Percentiles rank a stretch among this genome's conserved stretches.
These are phyloP conservation scores for Earliella scabrosa DNA, from an alignment of 1,284 basidiomycete genomes.

Conservation along the genomic window DNA sequence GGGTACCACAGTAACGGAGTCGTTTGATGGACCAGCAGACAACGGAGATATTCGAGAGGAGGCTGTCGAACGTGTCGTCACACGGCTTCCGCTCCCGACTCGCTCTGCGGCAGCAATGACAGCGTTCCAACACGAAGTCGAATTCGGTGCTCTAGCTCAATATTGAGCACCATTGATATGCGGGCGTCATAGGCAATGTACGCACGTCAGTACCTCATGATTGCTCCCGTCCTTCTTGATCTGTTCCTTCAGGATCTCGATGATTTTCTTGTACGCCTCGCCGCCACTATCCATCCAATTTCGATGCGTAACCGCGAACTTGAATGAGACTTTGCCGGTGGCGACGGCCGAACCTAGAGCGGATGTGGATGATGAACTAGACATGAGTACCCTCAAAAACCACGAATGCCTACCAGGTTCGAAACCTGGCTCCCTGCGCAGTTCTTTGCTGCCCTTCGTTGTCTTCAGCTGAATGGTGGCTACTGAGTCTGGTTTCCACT, in stretches of 20 bases:
- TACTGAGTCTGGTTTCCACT: neutral
- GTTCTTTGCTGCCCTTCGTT: too few relatives aligned
- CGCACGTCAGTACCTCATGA: neutral
- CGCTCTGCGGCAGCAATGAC: neutral
- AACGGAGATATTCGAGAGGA: neutral
- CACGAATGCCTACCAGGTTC: slow-evolving; percentile 4
- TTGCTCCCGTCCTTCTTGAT: neutral
- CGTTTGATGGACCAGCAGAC: slow-evolving; percentile 4
- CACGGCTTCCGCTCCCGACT: neutral
- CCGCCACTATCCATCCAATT: slow-evolving; percentile 3
- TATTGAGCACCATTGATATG: too few relatives aligned
- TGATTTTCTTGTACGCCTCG: slow-evolving; percentile 11
- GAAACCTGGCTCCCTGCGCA: too few relatives aligned
- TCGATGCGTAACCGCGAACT: slow-evolving; percentile 16
- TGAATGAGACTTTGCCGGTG: slow-evolving; percentile 19
- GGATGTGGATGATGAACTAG: too few relatives aligned
- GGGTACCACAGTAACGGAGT: neutral
- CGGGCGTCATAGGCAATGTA: too few relatives aligned
- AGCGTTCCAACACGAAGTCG: too few relatives aligned
- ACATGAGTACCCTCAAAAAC: too few relatives aligned
- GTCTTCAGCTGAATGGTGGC: neutral
- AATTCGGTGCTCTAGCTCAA: too few relatives aligned
- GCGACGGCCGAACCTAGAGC: slow-evolving; percentile 4
- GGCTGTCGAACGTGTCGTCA: neutral
- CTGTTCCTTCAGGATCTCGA: slow-evolving; percentile 6